phyloP scores from a whole-genome alignment of 768 basidiomycete species.

The Mycena filopes region DNA sequence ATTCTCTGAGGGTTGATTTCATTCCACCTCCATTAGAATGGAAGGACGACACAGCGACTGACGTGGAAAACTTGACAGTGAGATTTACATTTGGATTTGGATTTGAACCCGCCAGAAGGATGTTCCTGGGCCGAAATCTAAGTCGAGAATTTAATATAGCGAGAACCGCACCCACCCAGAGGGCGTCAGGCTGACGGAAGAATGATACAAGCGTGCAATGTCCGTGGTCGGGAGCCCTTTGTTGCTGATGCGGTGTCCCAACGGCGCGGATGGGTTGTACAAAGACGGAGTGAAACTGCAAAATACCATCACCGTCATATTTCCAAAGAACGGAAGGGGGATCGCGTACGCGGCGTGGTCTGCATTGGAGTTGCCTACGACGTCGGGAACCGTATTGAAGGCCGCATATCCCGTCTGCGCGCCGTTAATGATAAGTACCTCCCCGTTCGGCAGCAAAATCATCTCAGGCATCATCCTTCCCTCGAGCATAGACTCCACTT shows the following conservation, averaged over 20 bases:
- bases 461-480: conserved; percentile 69
- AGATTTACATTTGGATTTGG: conserved; percentile 33
- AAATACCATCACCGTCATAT: not conserved
- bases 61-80: conserved; percentile 34
- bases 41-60: not conserved
- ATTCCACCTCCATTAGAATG: too few species aligned
- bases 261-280: conserved; percentile 49
- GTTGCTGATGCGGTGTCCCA: conserved; percentile 51
- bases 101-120: conserved; percentile 30
- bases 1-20: conserved; percentile 36
- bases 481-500: conserved; percentile 60
- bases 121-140: not conserved
- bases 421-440: conserved; percentile 64
- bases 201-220: conserved; percentile 19
- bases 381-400: conserved; percentile 37
- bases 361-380: conserved; percentile 56
- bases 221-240: conserved; percentile 35
- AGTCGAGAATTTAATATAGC: not conserved
- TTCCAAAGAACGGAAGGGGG: conserved; percentile 33
- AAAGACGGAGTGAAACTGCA: conserved; percentile 45
- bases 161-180: conserved; percentile 2
- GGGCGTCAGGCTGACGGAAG: conserved; percentile 2
- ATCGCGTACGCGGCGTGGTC: conserved; percentile 56
- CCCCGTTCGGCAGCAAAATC: conserved; percentile 64
- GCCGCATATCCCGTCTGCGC: conserved; percentile 46